Evolutionary conservation across 768 basidiomycete genomes (phyloP), one percentile per base, ranked within the genome.

Genomic region (Infundibulicybe gibba): DNA sequence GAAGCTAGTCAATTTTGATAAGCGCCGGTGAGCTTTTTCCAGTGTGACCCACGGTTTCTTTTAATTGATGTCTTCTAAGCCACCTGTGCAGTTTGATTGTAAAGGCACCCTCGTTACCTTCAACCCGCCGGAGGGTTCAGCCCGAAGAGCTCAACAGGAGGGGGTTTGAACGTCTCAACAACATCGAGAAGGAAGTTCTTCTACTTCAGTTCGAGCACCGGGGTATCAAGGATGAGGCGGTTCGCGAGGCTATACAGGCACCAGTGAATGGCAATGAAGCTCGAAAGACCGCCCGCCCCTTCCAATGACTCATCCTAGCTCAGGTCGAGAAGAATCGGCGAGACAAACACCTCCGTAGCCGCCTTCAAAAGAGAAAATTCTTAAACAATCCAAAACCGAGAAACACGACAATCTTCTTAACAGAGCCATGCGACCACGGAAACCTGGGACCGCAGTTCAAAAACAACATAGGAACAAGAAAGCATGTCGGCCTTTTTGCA

Each of bases 401-500:
- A 80, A 79, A 50, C 80, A 85, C 6, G 87, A 90, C 50, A 87
- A 90, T 49, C 72, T 85, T 44, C 69, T n/a, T 91, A 85, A 79
- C 59, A 80, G 77, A 57, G 86, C 86, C 2, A 89, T 91, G 85
- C 76, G 81, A 40, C 79, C 77, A 47, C 70, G 71, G 42, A 73
- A 74, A 47, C 63, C 75, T 48, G 62, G 71, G 0, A 61, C 73
- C 3, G 69, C 66, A n/a, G 51, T 57, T 21, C 79, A 80, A 58
- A 88, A 90, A 63, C 84, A 85, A 47, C 87, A 89, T 51, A 76
- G 87, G n/a, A 81, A 85, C 65, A 91, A 91, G 76, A 88, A 67
- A 90, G 87, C 69, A 86, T 90, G 73, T 90, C 83, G 0, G 85
- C 87, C 4, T 86, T 92, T 63, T 76, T 91, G 66, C 85, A 82